Percentiles rank a stretch among this genome's conserved stretches.
Evolutionary conservation across 345 rosid genomes (phyloP).

Genomic region (Hirschfeldia incana): DNA sequence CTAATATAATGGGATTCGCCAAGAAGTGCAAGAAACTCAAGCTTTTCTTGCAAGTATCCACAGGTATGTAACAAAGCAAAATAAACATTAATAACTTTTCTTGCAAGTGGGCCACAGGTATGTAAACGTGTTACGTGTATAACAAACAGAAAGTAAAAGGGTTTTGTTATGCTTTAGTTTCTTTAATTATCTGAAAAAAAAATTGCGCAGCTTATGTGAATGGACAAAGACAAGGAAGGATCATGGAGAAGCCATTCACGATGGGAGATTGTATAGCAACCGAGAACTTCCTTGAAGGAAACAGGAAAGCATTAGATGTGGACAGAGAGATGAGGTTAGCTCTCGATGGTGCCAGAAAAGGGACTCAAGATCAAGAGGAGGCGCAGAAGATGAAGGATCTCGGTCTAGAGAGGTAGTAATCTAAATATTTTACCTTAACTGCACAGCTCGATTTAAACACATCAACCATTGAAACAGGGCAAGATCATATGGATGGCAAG

Average conservation of each 20-base stretch:
- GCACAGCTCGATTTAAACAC: not conserved
- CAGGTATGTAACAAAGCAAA: conserved; percentile 42
- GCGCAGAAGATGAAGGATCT: conserved; percentile 74
- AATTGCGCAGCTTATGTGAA: conserved; percentile 73
- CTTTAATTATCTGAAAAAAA: not conserved
- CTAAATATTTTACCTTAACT: not conserved
- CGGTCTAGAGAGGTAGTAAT: conserved; percentile 75
- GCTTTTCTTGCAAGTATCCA: conserved; percentile 80
- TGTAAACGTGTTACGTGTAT: conserved; percentile 1
- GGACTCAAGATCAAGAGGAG: conserved; percentile 40
- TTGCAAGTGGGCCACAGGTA: conserved; percentile 76
- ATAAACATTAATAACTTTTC: conserved; percentile 40
- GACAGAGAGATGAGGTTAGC: conserved; percentile 65
- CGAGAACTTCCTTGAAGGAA: conserved; percentile 51
- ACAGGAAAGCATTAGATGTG: conserved; percentile 50
- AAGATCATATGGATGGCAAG: conserved; percentile 89
- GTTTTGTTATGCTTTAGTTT: not conserved
- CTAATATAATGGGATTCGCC: conserved; percentile 66
- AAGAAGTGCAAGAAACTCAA: conserved; percentile 68
- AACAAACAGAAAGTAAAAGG: not conserved
- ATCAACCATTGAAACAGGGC: conserved; percentile 52
- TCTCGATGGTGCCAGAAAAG: conserved; percentile 42
- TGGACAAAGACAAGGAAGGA: conserved; percentile 90
- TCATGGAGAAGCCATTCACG: conserved; percentile 77
- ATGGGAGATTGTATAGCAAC: conserved; percentile 72